A percentile compares a stretch with the other conserved stretches of the same genome.
Evolutionary conservation across 2,329 filamentous ascomycete species (phyloP).

Genomic region (Neopestalotiopsis clavispora): DNA sequence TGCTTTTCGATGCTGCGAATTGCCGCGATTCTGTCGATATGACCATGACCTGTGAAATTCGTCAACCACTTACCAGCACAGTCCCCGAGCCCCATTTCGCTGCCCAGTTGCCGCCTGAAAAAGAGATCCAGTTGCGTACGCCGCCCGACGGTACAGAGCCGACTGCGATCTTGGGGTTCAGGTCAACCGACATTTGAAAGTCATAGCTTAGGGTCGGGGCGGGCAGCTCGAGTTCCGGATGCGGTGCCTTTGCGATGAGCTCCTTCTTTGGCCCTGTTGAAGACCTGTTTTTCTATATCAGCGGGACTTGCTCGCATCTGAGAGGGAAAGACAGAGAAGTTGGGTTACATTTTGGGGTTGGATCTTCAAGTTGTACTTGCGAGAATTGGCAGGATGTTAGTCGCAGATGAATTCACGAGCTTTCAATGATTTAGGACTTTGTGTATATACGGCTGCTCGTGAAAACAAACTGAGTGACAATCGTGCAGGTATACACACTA

Average conservation of each 20-base stretch:
- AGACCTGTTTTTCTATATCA: neutral
- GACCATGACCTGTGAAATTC: neutral
- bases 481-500: no score
- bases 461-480: neutral
- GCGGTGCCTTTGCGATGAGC: slow-evolving; percentile 19
- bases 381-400: no score
- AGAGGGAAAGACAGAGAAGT: neutral
- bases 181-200: slow-evolving; percentile 53
- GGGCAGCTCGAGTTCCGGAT: slow-evolving; percentile 48
- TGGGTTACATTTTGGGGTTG: neutral
- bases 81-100: slow-evolving; percentile 54
- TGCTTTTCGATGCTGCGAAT: neutral
- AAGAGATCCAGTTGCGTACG: slow-evolving; percentile 54
- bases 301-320: neutral
- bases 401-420: no score
- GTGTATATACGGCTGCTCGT: neutral
- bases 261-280: neutral
- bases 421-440: no score
- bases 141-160: slow-evolving; percentile 43
- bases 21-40: no score
- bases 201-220: slow-evolving; percentile 53
- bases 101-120: slow-evolving; percentile 51
- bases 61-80: slow-evolving; percentile 37
- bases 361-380: no score
- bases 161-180: slow-evolving; percentile 49